Base-by-base conservation (phyloP, 2,329 filamentous ascomycete species). In the Venturia aucupariae region DNA sequence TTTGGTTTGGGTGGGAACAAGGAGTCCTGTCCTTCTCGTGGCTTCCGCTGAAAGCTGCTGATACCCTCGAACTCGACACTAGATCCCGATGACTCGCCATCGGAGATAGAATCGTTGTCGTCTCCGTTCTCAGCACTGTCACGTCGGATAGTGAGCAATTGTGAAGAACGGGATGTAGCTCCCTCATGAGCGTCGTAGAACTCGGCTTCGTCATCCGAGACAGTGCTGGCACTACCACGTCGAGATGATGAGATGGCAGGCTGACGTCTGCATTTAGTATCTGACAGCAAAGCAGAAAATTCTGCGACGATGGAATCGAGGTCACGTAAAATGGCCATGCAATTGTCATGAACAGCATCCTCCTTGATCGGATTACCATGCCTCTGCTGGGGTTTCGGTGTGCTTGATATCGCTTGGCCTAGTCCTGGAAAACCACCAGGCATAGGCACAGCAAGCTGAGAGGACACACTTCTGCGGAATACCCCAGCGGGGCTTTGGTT, bases 101-200 rank as follows among this genome's bases (percentile, higher is more conserved):
- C 78, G 38, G 77, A 78, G 5, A 79, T 72, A 51, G 79, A 77
- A 30, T 80, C 75, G 19, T 75, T 74, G 30, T 77, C 77, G 32
- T 77, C 79, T 17, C 79, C 77, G 30, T 81, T 80, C 17, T 87
- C 84, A 17, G 84, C 84, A 71, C 86, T 90, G 57, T 84, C 86
- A 42, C 84, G 85, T 66, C 86, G 83, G 66, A 97, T 93, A 60
- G 87, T 87, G 67, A 96, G 80, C 10, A 96, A 80, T 64, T 90
- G 86, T 8, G 87, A 86, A 30, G 75, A 75, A 48, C 55, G 68
- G 30, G 76, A 79, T n/a, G 68, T 70, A 69, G 84, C 83, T 19
- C 84, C 86, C 62, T 86, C 88, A 71, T 89, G 86, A 0, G 94
- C 94, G 73, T 99, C 94, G 70, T 97, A 99, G 76, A 97, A 99